Base-by-base conservation (phyloP, 345 rosid genomes). In the Conringia planisiliqua region DNA sequence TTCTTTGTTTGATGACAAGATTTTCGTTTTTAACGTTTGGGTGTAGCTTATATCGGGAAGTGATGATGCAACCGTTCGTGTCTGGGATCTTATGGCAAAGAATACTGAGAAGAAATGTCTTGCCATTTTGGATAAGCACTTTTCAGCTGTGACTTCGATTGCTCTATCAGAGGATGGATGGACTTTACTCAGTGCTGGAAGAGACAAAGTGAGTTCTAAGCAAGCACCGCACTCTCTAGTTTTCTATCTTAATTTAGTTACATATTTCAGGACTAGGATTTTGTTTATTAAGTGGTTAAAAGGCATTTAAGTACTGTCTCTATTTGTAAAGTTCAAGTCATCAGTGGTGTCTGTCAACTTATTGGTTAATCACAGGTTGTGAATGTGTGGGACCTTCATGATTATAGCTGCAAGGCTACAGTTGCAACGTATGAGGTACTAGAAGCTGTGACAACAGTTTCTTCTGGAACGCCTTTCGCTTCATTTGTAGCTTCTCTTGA, bases 371-470 rank as follows among this genome's bases (percentile, higher is more conserved):
- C 66, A 58, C 82, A 92, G 98, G 99, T 95, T 76, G 97, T 92
- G 62, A 88, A 88, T 83, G 42, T 90, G 82, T 95, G 97, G 99
- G 93, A 90, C 85, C 96, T 95, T 68, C 86, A 36, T 82, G 84
- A 81, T 78, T 89, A 86, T 86, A 73, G 73, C 59, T 95, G 85
- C 83, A 89, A 84, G 83, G 84, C 75, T 80, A 92, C 96, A 16
- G 76, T 95, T 61, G 97, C 97, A 64, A 84, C 92, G 3, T 90
- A 79, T 76, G 96, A 95, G 87, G 87, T 85, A 60, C 83, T 90
- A 77, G 99, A 95, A 85, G 87, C 89, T 71, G 82, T 90, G 66
- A 83, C 89, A 65, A 54, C 85, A 62, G 78, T 94, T 62, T 61
- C 64, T 72, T 64, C 91, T 22, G 89, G 85, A 76, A 83, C 85